Base-by-base conservation (phyloP, 306 rosid genomes). In the Senna siamea region DNA sequence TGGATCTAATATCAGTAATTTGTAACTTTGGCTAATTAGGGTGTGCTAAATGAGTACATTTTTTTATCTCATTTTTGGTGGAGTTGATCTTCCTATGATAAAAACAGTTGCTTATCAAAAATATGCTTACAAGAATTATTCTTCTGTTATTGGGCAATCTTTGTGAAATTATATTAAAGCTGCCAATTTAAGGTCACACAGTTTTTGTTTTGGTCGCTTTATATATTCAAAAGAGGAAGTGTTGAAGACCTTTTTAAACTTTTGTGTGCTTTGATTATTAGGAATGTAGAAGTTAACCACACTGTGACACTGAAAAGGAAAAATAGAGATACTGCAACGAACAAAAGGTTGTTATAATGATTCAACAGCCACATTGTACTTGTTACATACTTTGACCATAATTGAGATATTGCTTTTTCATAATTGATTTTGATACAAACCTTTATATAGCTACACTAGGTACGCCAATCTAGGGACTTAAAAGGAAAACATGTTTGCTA, bases 381-480 rank as follows among this genome's bases (percentile, higher is more conserved):
- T 35, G n/a, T 60, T 19, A 60, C 66, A 35, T 60, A 60, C 11
- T 34, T 60, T 60, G 6, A 35, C 47, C 66, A 60, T 34, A n/a
- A 60, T 17, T 60, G 6, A 60, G 46, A 9, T 15, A 7, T 17
- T 19, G 6, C 3, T 4, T 18, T 2, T 52, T 52, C 4, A 22
- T 54, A 22, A 0, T 19, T 56, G 17, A 23, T 12, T 56, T 23
- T 5, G 15, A 23, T 28, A 56, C n/a, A n/a, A n/a, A n/a, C n/a
- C n/a, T n/a, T n/a, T n/a, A n/a, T n/a, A n/a, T n/a, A n/a, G n/a
- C n/a, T n/a, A n/a, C n/a, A n/a, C n/a, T n/a, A n/a, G n/a, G n/a
- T n/a, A n/a, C n/a, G n/a, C n/a, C n/a, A n/a, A n/a, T n/a, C n/a
- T n/a, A n/a, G n/a, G n/a, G n/a, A 22, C 59, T 22, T 54, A 10